Conservation (phyloP, 768 basidiomycete genomes). For the Gyrodon lividus region DNA sequence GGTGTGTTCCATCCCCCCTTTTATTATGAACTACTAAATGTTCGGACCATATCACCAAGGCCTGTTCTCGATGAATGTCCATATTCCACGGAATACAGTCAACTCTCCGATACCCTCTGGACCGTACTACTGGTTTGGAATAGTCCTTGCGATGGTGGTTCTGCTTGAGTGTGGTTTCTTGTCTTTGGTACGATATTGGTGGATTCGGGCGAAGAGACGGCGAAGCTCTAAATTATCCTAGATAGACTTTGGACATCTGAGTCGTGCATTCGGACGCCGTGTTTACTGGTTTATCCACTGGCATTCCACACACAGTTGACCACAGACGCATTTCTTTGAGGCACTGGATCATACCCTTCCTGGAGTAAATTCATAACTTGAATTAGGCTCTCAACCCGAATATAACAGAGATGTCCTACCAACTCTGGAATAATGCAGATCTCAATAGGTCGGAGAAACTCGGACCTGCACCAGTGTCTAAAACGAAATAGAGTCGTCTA, state of each 20-base stretch:
- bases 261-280: too few relatives aligned
- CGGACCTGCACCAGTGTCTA: too few relatives aligned
- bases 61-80: conserved; percentile 64
- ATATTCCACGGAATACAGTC: conserved; percentile 53
- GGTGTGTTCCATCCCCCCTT: conserved; percentile 41
- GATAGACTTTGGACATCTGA: neutral
- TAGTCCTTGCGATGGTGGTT: conserved; percentile 47
- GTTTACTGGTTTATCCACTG: too few relatives aligned
- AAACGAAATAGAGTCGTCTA: neutral
- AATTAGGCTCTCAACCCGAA: too few relatives aligned
- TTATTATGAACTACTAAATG: neutral
- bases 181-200: conserved; percentile 60
- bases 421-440: too few relatives aligned
- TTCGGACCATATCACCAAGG: conserved; percentile 40
- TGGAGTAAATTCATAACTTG: too few relatives aligned
- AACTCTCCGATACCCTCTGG: conserved; percentile 25
- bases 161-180: conserved; percentile 47
- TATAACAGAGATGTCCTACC: too few relatives aligned
- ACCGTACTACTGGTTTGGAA: conserved; percentile 53
- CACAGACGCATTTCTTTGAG: too few relatives aligned
- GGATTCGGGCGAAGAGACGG: conserved; percentile 50
- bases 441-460: too few relatives aligned
- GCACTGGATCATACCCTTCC: too few relatives aligned
- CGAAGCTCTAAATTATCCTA: conserved; percentile 19
- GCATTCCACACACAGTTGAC: too few relatives aligned